Evolutionary conservation across 2,329 filamentous ascomycete genomes (phyloP).

Genomic region (Harringtonia aguacate): DNA sequence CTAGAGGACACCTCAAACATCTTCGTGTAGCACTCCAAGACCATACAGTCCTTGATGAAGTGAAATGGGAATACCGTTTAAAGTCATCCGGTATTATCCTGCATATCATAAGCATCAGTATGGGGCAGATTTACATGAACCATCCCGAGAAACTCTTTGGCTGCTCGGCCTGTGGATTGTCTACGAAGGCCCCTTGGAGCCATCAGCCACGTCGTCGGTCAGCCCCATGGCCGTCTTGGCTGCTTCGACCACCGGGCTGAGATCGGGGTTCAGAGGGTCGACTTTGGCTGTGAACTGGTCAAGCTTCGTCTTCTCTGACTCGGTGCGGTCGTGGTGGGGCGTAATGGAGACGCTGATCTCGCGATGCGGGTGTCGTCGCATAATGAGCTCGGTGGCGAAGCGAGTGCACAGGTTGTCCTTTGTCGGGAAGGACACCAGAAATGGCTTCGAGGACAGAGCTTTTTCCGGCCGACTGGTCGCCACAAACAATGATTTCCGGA

Average conservation of each 20-base stretch:
- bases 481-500: constrained; percentile 44
- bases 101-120: no score
- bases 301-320: constrained; percentile 16
- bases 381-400: constrained; percentile 51
- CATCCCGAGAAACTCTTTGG: no score
- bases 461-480: constrained; percentile 53
- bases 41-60: no score
- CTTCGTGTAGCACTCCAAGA: no score
- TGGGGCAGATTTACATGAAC: no score
- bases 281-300: not conserved
- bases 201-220: no score
- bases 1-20: no score
- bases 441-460: constrained; percentile 56
- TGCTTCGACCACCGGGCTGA: constrained; percentile 24
- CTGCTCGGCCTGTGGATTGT: no score
- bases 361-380: constrained; percentile 31
- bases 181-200: no score
- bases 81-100: no score
- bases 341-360: constrained; percentile 26
- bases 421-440: constrained; percentile 48
- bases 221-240: constrained; percentile 40
- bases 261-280: constrained; percentile 11
- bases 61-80: no score
- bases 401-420: constrained; percentile 50
- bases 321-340: constrained; percentile 19